Conservation (phyloP, 345 rosid genomes). For the Brassica napus region Da-Ae NC_063435.1:1157001-1157500, state of each 20-base stretch:
- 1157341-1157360: no score
- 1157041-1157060: not conserved
- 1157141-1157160: not conserved
- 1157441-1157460: not conserved
- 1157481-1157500: conserved; percentile 26
- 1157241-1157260: conserved; percentile 18
- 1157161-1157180: not conserved
- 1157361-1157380: no score
- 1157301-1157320: conserved; percentile 24
- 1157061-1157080: not conserved
- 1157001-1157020: not conserved
- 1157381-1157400: no score
- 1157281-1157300: conserved; percentile 39
- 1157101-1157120: not conserved
- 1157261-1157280: conserved; percentile 24
- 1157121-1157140: not conserved
- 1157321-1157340: no score
- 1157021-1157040: not conserved
- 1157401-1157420: no score
- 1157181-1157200: not conserved
- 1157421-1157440: not conserved
- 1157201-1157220: conserved; percentile 6
- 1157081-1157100: not conserved
- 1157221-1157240: conserved; percentile 29
- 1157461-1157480: not conserved